A percentile compares a stretch with the other conserved stretches of the same genome.
These are phyloP conservation scores for Serendipita vermifera DNA, from an alignment of 768 basidiomycete species.

Conservation along the genomic window DNA sequence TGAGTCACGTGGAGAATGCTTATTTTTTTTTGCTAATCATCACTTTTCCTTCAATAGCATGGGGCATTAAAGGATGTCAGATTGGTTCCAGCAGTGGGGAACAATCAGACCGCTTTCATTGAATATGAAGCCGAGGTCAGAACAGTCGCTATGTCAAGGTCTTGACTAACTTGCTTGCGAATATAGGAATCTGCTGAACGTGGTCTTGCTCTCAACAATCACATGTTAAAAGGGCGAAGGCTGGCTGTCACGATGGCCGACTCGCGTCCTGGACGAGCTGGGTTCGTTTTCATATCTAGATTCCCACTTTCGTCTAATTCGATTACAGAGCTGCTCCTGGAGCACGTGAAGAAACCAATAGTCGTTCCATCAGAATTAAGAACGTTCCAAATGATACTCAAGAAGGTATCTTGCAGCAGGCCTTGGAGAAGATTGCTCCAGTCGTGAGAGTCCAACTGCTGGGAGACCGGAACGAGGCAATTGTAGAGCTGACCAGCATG, in stretches of 20 bases:
- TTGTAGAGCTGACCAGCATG: conserved; percentile 27
- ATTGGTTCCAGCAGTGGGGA: conserved; percentile 61
- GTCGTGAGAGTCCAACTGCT: conserved; percentile 70
- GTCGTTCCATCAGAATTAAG: conserved; percentile 61
- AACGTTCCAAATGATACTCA: conserved; percentile 64
- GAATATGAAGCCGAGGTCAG: conserved; percentile 82
- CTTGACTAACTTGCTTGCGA: not conserved
- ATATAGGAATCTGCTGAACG: conserved; percentile 51
- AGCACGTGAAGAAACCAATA: conserved; percentile 39
- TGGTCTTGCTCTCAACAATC: conserved; percentile 69
- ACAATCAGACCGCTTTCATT: conserved; percentile 66
- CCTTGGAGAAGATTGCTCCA: conserved; percentile 59
- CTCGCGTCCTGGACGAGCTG: conserved; percentile 41
- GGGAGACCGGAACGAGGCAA: conserved; percentile 33
- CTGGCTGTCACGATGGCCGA: conserved; percentile 83
- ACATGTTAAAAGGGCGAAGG: conserved; percentile 78
- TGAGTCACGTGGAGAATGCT: no score
- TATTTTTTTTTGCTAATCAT: no score
- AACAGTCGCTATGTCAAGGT: no score
- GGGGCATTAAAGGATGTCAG: conserved; percentile 73
- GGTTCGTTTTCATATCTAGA: conserved; percentile 25
- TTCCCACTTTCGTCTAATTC: not conserved
- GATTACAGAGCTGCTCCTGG: not conserved
- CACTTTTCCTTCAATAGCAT: conserved; percentile 48
- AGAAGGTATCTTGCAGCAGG: conserved; percentile 86